Conservation (phyloP, 2,329 filamentous ascomycete genomes). For the Aspergillus japonicus region DNA sequence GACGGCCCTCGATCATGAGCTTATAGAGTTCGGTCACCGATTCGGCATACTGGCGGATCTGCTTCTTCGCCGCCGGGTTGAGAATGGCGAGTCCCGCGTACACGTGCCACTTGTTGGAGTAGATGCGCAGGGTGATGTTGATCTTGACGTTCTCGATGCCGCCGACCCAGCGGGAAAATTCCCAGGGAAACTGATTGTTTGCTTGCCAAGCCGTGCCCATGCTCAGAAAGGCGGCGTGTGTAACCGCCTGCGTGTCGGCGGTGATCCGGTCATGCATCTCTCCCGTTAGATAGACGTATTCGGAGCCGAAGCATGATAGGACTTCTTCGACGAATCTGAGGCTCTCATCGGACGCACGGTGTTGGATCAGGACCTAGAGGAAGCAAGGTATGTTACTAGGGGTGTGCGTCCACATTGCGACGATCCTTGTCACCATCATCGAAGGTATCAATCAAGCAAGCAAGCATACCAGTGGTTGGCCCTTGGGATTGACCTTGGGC, state of each 20-base stretch:
- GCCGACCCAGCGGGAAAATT: slow-evolving; percentile 89
- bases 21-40: slow-evolving; percentile 95
- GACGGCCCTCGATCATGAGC: slow-evolving; percentile 86
- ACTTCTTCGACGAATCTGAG: slow-evolving; percentile 77
- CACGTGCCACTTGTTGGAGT: slow-evolving; percentile 98
- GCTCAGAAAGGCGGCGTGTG: slow-evolving; percentile 91
- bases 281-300: slow-evolving; percentile 82
- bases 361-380: slow-evolving; percentile 74
- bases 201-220: slow-evolving; percentile 99
- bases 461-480: slow-evolving; percentile 74
- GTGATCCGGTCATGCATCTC: slow-evolving; percentile 93
- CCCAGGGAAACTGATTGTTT: slow-evolving; percentile 95
- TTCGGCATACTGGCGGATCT: slow-evolving; percentile 91
- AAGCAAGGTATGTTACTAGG: slow-evolving; percentile 16
- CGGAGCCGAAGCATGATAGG: slow-evolving; percentile 78
- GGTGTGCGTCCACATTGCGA: background rate
- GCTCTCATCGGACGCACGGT: slow-evolving; percentile 75
- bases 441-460: slow-evolving; percentile 8
- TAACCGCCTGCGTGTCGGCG: slow-evolving; percentile 96
- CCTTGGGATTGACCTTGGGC: slow-evolving; percentile 80
- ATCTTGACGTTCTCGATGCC: slow-evolving; percentile 99
- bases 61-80: slow-evolving; percentile 85
- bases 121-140: slow-evolving; percentile 95
- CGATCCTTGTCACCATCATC: background rate
- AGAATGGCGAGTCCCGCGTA: slow-evolving; percentile 96